These are phyloP conservation scores for Aspergillus bridgeri DNA, from an alignment of 495 filamentous ascomycete genomes.

Conservation along the genomic window DNA sequence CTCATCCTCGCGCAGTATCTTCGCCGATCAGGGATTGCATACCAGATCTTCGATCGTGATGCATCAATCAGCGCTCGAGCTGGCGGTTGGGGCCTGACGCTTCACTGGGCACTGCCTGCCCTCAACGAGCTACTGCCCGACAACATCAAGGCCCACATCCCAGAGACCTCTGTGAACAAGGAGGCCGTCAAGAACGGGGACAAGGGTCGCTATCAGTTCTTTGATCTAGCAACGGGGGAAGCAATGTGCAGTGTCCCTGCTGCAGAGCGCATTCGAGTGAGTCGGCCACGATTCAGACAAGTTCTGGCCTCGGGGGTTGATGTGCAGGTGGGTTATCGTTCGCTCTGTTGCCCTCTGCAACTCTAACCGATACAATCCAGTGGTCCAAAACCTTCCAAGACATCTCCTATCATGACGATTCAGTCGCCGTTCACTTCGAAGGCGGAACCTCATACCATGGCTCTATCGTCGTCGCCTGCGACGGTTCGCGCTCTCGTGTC, in stretches of 20 bases:
- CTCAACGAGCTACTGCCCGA: slow-evolving; percentile 49
- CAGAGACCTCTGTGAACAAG: slow-evolving; percentile 49
- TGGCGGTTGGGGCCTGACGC: slow-evolving; percentile 57
- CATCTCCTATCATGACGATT: slow-evolving; percentile 30
- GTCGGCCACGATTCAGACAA: slow-evolving; percentile 43
- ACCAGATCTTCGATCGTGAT: slow-evolving; percentile 56
- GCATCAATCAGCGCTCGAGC: slow-evolving; percentile 35
- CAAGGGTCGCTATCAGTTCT: slow-evolving; percentile 50
- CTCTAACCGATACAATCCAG: slow-evolving; percentile 9
- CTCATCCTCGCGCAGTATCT: slow-evolving; percentile 58
- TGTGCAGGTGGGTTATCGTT: slow-evolving; percentile 30
- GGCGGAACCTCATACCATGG: slow-evolving; percentile 49
- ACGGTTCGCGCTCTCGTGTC: slow-evolving; percentile 50
- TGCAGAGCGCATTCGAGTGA: slow-evolving; percentile 46
- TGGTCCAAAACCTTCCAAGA: slow-evolving; percentile 44
- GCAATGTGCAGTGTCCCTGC: slow-evolving; percentile 47
- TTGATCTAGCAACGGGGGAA: slow-evolving; percentile 49
- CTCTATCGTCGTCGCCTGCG: slow-evolving; percentile 51
- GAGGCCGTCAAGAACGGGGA: slow-evolving; percentile 40
- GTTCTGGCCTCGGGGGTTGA: slow-evolving; percentile 47
- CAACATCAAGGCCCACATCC: slow-evolving; percentile 42
- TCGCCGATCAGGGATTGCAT: slow-evolving; percentile 40
- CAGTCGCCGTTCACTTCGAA: slow-evolving; percentile 46
- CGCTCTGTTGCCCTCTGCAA: background rate
- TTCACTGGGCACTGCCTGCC: slow-evolving; percentile 55